These are phyloP conservation scores for Kurtzmaniella quercitrusa DNA, from an alignment of 1,139 yeast species.

Conservation along the genomic window DNA sequence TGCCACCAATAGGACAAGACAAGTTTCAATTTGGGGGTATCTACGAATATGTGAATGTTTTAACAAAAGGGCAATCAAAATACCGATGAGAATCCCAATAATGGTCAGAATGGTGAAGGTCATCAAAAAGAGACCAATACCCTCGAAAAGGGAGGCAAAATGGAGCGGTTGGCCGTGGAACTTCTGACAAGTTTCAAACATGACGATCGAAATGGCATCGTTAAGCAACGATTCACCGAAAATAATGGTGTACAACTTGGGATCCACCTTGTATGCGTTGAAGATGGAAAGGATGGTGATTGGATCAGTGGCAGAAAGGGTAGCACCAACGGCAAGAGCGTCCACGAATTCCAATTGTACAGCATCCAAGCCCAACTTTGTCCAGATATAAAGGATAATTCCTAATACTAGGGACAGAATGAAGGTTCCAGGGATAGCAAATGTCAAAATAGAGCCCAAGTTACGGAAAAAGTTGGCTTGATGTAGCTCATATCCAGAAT, in stretches of 20 bases:
- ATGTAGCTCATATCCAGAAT: constrained; percentile 93
- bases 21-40: constrained; percentile 94
- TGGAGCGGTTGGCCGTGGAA: constrained; percentile 82
- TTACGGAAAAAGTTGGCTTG: constrained; percentile 94
- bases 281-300: constrained; percentile 94
- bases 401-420: constrained; percentile 89
- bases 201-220: constrained; percentile 97
- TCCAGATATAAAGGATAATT: constrained; percentile 80
- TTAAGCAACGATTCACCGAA: constrained; percentile 94
- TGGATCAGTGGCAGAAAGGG: constrained; percentile 97
- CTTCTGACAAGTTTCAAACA: constrained; percentile 98
- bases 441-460: constrained; percentile 83
- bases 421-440: constrained; percentile 97
- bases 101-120: constrained; percentile 90
- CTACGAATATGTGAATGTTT: constrained; percentile 92
- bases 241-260: constrained; percentile 91
- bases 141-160: constrained; percentile 80
- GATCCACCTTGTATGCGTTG: constrained; percentile 96
- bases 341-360: constrained; percentile 87
- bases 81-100: constrained; percentile 85
- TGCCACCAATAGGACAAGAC: constrained; percentile 84
- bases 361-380: constrained; percentile 86
- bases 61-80: constrained; percentile 80
- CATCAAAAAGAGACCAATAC: constrained; percentile 89
- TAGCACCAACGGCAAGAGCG: constrained; percentile 96